Percentiles rank a stretch among this genome's conserved stretches.
Evolutionary conservation across 2,329 filamentous ascomycete genomes (phyloP).

Genomic region (Colletotrichum sp.): DNA sequence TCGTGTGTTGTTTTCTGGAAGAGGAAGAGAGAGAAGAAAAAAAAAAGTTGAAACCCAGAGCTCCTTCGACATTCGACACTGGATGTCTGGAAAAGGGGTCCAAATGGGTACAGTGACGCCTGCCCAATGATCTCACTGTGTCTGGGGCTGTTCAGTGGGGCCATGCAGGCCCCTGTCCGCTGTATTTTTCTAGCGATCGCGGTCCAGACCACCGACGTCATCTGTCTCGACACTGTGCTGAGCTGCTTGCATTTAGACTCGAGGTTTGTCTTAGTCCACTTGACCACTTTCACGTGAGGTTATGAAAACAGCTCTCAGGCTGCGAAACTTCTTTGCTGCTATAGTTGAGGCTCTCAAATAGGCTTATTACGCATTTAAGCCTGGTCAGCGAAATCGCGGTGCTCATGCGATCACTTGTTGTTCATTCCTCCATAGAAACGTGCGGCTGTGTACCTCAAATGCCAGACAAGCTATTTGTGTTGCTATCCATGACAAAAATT

Average conservation of each 20-base stretch:
- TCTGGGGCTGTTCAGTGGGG: not conserved
- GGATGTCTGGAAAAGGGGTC: constrained; percentile 16
- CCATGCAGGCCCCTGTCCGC: not conserved
- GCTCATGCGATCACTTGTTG: too few species aligned
- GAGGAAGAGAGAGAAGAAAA: not conserved
- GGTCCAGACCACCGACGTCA: constrained; percentile 21
- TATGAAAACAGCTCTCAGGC: not conserved
- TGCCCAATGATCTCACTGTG: not conserved
- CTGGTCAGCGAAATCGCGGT: too few species aligned
- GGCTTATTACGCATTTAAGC: too few species aligned
- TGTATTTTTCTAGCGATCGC: not conserved
- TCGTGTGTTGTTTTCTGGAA: not conserved
- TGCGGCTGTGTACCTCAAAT: too few species aligned
- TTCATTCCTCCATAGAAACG: too few species aligned
- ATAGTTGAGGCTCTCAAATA: not conserved
- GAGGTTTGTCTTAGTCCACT: not conserved
- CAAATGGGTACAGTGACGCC: not conserved
- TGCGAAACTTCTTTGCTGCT: not conserved
- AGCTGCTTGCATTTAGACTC: not conserved
- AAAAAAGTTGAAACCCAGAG: not conserved
- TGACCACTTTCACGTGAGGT: not conserved
- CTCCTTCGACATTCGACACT: not conserved
- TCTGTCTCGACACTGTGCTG: not conserved
- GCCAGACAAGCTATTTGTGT: too few species aligned
- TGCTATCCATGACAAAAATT: too few species aligned